Base-by-base conservation (phyloP, 2,329 filamentous ascomycete genomes). In the Sporothrix protearum region DNA sequence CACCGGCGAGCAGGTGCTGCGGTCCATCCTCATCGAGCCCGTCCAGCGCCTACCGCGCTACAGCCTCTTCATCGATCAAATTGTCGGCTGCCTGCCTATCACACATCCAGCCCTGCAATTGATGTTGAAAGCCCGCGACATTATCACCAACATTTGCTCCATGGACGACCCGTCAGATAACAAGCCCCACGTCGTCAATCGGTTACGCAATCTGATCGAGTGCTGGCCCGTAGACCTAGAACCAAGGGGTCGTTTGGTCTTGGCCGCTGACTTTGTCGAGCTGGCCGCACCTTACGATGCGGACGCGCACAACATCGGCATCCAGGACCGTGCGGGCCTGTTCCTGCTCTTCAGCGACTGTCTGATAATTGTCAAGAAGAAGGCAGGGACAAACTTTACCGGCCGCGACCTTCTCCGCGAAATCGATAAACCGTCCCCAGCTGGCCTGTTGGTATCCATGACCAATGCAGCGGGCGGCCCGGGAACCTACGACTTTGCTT, bases 111-210 rank as follows among this genome's bases (percentile, higher is more conserved):
- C 94, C 0, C 85, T 97, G 69, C 91, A 92, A 75, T 86, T 87
- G 2, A 90, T 99, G 81, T 87, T 97, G 55, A 94, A 93, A 78
- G 94, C 96, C 0, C 88, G 95, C 75, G 96, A 98, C 79, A 92
- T 97, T 69, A 94, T 99, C 75, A 94, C 94, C 25, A 96, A 97
- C 70, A 99, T 99, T 57, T 99, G 96, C 80, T 96, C 95, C 19
- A 90, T 97, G 82, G 95, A 97, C 76, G 92, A 82, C 78, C 92
- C 77, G 77, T 84, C 80, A 76, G 87, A 93, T 77, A 92, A 93
- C 77, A 92, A 93, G 75, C 89, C 90, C 10, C 91, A 92, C 75
- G 85, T 93, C 59, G 87, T 91, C 45, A 91, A 89, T 75, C 89
- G 92, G 55, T 83, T 97, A 64, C 90, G 90, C 74, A 90, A 91